A percentile compares a stretch with the other conserved stretches of the same genome.
Conservation (phyloP, 2,329 filamentous ascomycete species). For the Cercospora nicotianae region DNA sequence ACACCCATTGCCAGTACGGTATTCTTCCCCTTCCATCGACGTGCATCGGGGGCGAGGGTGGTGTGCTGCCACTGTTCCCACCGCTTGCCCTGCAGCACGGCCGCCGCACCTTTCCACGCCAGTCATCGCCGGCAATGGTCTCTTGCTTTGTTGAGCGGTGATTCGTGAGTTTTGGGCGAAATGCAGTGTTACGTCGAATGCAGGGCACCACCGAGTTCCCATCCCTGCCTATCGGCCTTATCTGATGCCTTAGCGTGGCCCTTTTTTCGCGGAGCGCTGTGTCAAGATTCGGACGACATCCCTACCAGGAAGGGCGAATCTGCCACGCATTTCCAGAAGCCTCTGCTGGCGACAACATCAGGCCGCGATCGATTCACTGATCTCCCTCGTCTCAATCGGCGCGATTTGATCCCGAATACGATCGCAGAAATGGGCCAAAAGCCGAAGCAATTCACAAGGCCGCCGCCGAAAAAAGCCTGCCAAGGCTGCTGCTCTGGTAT, state of each 20-base stretch:
- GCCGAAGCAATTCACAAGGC: conserved; percentile 34
- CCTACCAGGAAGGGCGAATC: conserved; percentile 6
- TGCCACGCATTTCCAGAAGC: conserved; percentile 1
- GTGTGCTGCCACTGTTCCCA: neutral
- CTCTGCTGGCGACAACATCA: neutral
- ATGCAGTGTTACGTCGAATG: conserved; percentile 8
- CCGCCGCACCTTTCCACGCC: neutral
- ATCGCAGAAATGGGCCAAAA: conserved; percentile 31
- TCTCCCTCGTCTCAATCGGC: neutral
- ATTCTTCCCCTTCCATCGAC: conserved; percentile 1
- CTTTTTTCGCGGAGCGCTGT: neutral
- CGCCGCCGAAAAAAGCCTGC: conserved; percentile 44
- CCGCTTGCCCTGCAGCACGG: neutral
- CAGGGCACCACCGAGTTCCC: neutral
- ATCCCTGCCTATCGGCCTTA: conserved; percentile 6
- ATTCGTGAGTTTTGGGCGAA: neutral
- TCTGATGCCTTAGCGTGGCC: neutral
- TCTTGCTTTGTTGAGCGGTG: neutral
- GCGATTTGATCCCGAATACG: neutral
- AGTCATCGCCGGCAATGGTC: neutral
- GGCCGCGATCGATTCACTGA: neutral
- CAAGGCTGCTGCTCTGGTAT: conserved; percentile 47
- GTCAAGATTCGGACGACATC: conserved; percentile 5
- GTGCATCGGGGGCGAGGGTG: neutral
- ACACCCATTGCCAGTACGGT: neutral